Percentiles rank a stretch among this genome's conserved stretches.
Conservation (phyloP, 148 eudicot species). For the Heliamphora exappendiculata region DNA sequence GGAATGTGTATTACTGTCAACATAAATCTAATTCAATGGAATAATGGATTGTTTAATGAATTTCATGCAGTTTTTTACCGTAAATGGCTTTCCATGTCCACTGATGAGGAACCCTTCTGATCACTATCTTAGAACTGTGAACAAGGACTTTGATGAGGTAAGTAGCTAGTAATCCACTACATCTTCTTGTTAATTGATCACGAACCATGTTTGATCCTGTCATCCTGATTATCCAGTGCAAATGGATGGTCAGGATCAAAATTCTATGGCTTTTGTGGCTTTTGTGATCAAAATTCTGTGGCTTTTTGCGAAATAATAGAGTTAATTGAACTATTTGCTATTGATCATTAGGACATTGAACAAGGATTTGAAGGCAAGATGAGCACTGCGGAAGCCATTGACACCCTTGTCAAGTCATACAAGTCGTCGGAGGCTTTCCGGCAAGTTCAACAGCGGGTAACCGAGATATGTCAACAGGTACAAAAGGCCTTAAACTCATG, state of each 20-base stretch:
- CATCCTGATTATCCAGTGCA: neutral
- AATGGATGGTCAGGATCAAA: no score
- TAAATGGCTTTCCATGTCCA: conserved; percentile 64
- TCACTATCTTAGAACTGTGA: conserved; percentile 55
- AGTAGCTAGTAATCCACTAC: conserved; percentile 1
- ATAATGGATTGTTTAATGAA: neutral
- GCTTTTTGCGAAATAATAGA: no score
- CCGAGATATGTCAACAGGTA: conserved; percentile 26
- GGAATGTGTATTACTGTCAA: no score
- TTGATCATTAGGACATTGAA: conserved; percentile 34
- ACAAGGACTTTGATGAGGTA: conserved; percentile 61
- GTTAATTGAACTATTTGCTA: neutral
- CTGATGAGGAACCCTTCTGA: conserved; percentile 57
- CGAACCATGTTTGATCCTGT: neutral
- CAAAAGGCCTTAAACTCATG: neutral
- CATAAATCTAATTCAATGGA: neutral
- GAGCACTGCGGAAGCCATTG: conserved; percentile 28
- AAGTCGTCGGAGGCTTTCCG: conserved; percentile 26
- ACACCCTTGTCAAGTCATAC: conserved; percentile 34
- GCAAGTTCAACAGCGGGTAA: conserved; percentile 25
- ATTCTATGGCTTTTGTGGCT: no score
- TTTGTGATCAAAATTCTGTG: no score
- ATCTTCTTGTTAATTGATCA: neutral
- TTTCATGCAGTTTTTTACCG: conserved; percentile 40
- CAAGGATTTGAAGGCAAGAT: conserved; percentile 19